Base-by-base conservation (phyloP, 1,139 yeast genomes). In the Geotrichum candidum region DNA sequence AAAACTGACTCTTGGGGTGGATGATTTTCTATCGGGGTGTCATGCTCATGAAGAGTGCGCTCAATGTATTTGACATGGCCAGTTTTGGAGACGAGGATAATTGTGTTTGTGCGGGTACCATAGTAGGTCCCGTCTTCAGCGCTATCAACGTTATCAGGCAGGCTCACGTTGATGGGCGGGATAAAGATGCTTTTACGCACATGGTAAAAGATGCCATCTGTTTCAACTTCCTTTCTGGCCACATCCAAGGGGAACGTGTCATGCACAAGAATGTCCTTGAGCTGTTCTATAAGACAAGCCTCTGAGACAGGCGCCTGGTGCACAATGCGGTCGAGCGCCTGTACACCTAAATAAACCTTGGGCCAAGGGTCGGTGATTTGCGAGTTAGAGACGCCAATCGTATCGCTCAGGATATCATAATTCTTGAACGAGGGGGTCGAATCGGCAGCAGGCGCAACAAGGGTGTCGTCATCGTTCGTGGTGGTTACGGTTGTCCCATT, bases 31-130 rank as follows among this genome's bases (percentile, higher is more conserved):
- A 57, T 31, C 2, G 60, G 51, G 10, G 63, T 54, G 60, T 78
- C 80, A 9, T 71, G 65, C 23, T 76, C 74, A 61, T 78, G 80
- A 15, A 79, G 64, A 6, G 76, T 75, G 50, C 73, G 73, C 67
- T 84, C 87, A 2, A 77, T 68, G 65, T 81, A 81, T 46, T 74
- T 73, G n/a, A 80, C 76, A 22, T 69, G 69, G 1, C 88, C 87
- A 5, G 72, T 62, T 50, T 78, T 79, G 67, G 81, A 82, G 11
- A 90, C 79, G 25, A 90, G 70, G 5, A 92, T 79, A 1, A 91
- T 82, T 0, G 96, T 90, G 70, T 91, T 97, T 0, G 97, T 90
- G 60, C 98, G 77, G 0, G 99, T 94, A 0, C 97, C 98, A 69
- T 92, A 94, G 68, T 79, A 84, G 33, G 76, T 74, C 0, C 89